phyloP scores from a whole-genome alignment of 2,329 filamentous ascomycete species.

The Lecanosticta acicola region DNA sequence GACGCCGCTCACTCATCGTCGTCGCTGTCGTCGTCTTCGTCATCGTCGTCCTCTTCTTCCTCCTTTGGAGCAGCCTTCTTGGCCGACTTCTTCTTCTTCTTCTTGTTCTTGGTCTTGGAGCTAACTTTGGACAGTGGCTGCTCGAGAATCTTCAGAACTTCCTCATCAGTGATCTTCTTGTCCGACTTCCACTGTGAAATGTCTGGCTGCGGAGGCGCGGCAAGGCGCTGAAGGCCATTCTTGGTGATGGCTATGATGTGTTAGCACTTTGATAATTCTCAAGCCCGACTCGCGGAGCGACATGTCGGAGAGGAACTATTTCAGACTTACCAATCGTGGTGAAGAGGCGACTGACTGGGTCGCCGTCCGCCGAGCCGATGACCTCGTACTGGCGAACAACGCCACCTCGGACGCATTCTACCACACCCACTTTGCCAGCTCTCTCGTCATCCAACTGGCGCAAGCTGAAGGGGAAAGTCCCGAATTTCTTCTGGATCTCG shows the following conservation, averaged over 20 bases:
- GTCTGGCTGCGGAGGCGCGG: slow-evolving; percentile 69
- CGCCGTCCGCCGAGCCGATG: slow-evolving; percentile 84
- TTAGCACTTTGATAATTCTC: slow-evolving; percentile 12
- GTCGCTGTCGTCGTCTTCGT: slow-evolving; percentile 27
- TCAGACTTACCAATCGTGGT: slow-evolving; percentile 78
- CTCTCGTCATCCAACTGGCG: slow-evolving; percentile 95
- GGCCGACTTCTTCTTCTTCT: slow-evolving; percentile 81
- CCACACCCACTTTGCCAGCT: slow-evolving; percentile 87
- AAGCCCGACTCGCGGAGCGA: background rate
- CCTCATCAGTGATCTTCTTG: slow-evolving; percentile 96
- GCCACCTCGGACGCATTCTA: slow-evolving; percentile 90
- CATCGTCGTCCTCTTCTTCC: slow-evolving; percentile 25
- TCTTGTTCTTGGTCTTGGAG: slow-evolving; percentile 73
- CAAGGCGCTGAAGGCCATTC: slow-evolving; percentile 86
- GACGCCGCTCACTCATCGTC: slow-evolving; percentile 15
- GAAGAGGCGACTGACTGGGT: slow-evolving; percentile 78
- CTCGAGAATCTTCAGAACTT: slow-evolving; percentile 90
- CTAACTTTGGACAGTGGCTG: slow-evolving; percentile 65
- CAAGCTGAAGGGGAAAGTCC: slow-evolving; percentile 95
- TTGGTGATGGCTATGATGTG: slow-evolving; percentile 75
- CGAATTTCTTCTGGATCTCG: slow-evolving; percentile 95
- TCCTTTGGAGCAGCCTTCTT: slow-evolving; percentile 50
- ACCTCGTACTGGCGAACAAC: slow-evolving; percentile 95
- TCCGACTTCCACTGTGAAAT: slow-evolving; percentile 81
- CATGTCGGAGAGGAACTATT: slow-evolving; percentile 3